Evolutionary conservation across 805 yeast species (phyloP).

Genomic region (Brettanomyces naardenensis): DNA sequence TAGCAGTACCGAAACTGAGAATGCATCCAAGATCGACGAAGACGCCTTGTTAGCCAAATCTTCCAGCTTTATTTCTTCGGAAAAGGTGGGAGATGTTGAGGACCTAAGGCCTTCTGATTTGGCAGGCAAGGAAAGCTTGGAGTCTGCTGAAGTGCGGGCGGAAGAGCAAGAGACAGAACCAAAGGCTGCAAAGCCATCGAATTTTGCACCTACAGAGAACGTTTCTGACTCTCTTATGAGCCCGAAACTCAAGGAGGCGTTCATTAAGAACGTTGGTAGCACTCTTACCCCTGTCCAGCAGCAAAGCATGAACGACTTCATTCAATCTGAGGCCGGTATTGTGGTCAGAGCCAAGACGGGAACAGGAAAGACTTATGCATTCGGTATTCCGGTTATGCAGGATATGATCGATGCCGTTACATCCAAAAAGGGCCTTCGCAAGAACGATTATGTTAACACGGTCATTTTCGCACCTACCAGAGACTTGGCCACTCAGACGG

Average conservation of each 20-base stretch:
- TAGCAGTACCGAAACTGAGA: no score
- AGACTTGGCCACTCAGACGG: slow-evolving; percentile 81
- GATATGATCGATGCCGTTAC: slow-evolving; percentile 26
- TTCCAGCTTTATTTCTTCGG: no score
- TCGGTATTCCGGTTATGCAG: slow-evolving; percentile 73
- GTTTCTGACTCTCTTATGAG: slow-evolving; percentile 23
- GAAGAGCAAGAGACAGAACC: no score
- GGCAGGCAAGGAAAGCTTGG: no score
- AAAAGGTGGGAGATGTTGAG: no score
- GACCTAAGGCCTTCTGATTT: no score
- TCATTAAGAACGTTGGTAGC: slow-evolving; percentile 32
- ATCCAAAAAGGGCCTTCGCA: slow-evolving; percentile 7
- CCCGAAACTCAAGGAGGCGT: slow-evolving; percentile 19
- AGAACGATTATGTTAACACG: slow-evolving; percentile 36
- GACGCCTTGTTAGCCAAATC: no score
- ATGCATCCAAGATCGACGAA: no score
- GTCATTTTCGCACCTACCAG: slow-evolving; percentile 84
- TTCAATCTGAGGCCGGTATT: slow-evolving; percentile 47
- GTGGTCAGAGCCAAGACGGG: slow-evolving; percentile 92
- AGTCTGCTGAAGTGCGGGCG: no score
- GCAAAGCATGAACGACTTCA: slow-evolving; percentile 49
- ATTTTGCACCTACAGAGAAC: not conserved
- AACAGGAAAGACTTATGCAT: slow-evolving; percentile 90
- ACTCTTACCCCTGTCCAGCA: slow-evolving; percentile 66
- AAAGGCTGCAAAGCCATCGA: no score